A percentile compares a stretch with the other conserved stretches of the same genome.
Evolutionary conservation across 805 yeast genomes (phyloP).

Genomic region (Metschnikowia baotianmanensis): DNA sequence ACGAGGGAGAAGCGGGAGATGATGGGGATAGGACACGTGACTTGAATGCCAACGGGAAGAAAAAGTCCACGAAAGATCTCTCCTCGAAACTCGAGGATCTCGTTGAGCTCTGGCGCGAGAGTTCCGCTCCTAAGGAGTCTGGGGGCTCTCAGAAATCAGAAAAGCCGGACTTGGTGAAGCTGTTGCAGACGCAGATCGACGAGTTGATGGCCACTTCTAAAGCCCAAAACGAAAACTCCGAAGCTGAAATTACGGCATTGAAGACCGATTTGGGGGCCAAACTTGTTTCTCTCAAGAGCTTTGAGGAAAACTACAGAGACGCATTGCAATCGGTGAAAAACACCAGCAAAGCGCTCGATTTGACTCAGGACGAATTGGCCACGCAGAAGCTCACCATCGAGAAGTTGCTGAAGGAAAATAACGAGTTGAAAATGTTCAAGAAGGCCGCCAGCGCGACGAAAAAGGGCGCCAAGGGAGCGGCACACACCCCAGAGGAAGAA

Average conservation of each 20-base stretch:
- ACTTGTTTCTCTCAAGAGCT: conserved; percentile 28
- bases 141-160: conserved; percentile 8
- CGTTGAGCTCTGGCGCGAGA: conserved; percentile 6
- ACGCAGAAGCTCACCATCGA: conserved; percentile 56
- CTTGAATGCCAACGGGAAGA: conserved; percentile 21
- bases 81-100: conserved; percentile 18
- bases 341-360: conserved; percentile 68
- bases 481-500: too few relatives aligned
- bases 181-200: conserved; percentile 56
- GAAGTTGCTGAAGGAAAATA: conserved; percentile 61
- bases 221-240: conserved; percentile 36
- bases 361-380: conserved; percentile 69
- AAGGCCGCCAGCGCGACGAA: conserved; percentile 38
- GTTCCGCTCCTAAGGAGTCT: conserved; percentile 11
- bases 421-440: conserved; percentile 58
- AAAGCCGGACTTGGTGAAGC: conserved; percentile 30
- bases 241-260: conserved; percentile 32
- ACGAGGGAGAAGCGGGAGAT: conserved; percentile 27
- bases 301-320: conserved; percentile 67
- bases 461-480: too few relatives aligned
- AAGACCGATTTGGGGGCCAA: conserved; percentile 32
- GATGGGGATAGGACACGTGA: conserved; percentile 14
- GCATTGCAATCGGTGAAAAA: conserved; percentile 71
- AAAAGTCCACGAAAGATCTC: not conserved
- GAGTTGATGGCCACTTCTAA: conserved; percentile 50